Evolutionary conservation across 225 moss, liverwort and hornwort species (phyloP), one percentile per base, ranked within the genome.

Genomic region (Bryoerythrophyllum caledonicum): DNA sequence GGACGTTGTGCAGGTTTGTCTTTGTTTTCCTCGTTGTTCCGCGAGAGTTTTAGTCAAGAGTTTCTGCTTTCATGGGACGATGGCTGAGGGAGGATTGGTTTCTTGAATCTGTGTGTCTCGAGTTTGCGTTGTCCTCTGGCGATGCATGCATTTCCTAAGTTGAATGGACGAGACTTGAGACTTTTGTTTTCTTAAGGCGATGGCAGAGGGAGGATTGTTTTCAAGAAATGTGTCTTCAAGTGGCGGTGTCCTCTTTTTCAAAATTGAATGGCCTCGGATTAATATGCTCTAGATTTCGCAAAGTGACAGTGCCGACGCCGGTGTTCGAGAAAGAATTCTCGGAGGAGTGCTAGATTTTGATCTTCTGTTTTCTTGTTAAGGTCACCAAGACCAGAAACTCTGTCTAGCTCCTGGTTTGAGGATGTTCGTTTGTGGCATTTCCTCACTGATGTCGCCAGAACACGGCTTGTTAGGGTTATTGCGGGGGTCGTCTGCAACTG

Each of bases 1-100:
- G 1, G 93, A 95, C 23, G 75, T 95, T 41, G 95, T 95, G 73
- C 93, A 93, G 83, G 88, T 88, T 3, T 30, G 59, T 15, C 21
- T 48, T 44, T 4, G 4, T 44, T 44, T 43, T 44, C 5, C 44
- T 44, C 15, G n/a, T n/a, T n/a, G 15, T 5, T 34, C 34, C 6
- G 34, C 34, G 34, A 34, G 34, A 6, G 5, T 44, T 44, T 44
- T 15, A 44, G 44, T 44, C 15, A 15, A 44, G 44, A 44, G 1
- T 15, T 5, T 41, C 43, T 41, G 5, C 6, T 40, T 59, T 71
- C 37, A 14, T 8, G 30, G 3, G 52, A 51, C 8, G 32, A 14
- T 43, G 43, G 43, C 43, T 13, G 43, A 14, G 43, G 43, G 43
- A 43, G 43, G 13, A 43, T 13, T 14, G 43, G 43, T 43, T 43